Base-by-base conservation (phyloP, 257 asterid species). In the Nicotiana tabacum region DNA sequence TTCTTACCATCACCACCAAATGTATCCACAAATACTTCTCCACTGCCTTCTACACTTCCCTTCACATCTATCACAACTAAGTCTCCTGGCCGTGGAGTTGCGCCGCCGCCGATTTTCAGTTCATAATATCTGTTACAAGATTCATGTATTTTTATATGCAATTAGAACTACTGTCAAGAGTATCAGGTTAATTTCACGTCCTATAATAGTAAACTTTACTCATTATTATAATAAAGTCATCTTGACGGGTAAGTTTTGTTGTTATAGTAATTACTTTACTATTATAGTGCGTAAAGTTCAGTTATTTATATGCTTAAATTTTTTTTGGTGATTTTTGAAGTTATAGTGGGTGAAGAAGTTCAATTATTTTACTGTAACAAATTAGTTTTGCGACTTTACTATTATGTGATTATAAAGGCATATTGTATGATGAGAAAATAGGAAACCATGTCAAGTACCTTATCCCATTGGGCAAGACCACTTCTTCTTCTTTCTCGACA, bases 401-500 rank as follows among this genome's bases (percentile, higher is more conserved):
- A 37, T 72, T 24, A 46, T 7, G 27, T 74, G 64, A 24, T 24
- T 24, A 24, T 51, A 17, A 43, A 39, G 48, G 46, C 10, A 39
- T 39, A 39, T 39, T 39, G 46, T 39, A 39, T 6, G 46, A 39
- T 6, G 46, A 39, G 46, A 39, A 32, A 32, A 39, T 1, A 39
- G 10, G 46, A 39, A 39, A 1, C 10, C 10, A 39, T 39, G 46
- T 39, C 46, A 1, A 9, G 64, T 88, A 91, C 94, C 93, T 93
- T 83, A 92, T 92, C 53, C 98, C 98, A 85, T 93, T 93, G 46
- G 97, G 91, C 87, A 95, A 82, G 24, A 89, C 88, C 17, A 92
- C 92, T 88, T 93, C 98, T 86, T 91, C 97, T 89, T 90, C 91
- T 84, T 90, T 90, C 78, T 93, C 98, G 21, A 92, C 97, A 74